Evolutionary conservation across 129 eudicot genomes (phyloP), one percentile per base, ranked within the genome.

Genomic region (Silybum marianum): DNA sequence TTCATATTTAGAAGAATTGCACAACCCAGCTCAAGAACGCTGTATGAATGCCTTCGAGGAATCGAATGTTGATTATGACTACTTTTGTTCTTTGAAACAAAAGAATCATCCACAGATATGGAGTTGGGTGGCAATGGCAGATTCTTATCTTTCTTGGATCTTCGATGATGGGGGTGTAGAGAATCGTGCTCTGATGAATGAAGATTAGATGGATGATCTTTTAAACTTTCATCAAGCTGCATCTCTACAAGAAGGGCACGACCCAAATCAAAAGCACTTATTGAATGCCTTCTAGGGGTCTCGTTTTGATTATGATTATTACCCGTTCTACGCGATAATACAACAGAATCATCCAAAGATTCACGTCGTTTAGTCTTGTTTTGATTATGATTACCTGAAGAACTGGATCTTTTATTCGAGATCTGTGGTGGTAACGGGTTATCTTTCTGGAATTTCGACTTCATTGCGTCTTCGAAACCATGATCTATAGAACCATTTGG

Each of bases 1-100:
- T 78, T 82, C 86, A 83, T 83, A 34, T 83, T 78, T 9, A 83
- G 82, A 83, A 83, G 69, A 62, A 83, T 78, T n/a, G 78, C 79
- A 30, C 86, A 78, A 11, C 83, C 86, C 3, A 83, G 79, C 62
- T 83, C 39, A 3, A 71, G 71, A 19, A 83, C 68, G 28, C 78
- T 38, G 40, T 71, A 74, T 5, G 86, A 83, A 71, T 83, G 86
- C 51, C 86, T 77, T 71, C 86, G 86, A 77, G 86, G 86, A 42
- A 46, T 13, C 26, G 11, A 25, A 7, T 71, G 72, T 58, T 60
- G 78, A 83, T 60, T 58, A 40, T 72, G 70, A 44, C 25, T 72
- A 78, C 34, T 44, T 3, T 63, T 78, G 69, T 44, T 78, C 66
- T 74, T 74, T 23, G 73, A 42, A 74, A 83, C 30, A 34, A 22